Evolutionary conservation across 495 filamentous ascomycete species (phyloP).

Genomic region (Trichoderma orchidacearum): DNA sequence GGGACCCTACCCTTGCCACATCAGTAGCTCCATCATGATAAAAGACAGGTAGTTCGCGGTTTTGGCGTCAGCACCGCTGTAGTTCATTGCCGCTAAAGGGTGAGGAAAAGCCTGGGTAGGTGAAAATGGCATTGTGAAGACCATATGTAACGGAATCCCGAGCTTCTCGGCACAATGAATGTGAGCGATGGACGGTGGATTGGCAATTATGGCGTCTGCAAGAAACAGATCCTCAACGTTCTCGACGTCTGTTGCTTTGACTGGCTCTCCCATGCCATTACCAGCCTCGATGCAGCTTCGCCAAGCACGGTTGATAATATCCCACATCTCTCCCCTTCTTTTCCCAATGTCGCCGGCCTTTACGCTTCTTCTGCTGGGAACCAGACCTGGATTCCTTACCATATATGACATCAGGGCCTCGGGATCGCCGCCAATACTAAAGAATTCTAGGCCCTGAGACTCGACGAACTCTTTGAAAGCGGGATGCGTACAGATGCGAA

Average conservation of each 20-base stretch:
- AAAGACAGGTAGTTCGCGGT: constrained; percentile 48
- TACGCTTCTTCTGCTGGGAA: constrained; percentile 48
- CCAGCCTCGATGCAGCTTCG: constrained; percentile 48
- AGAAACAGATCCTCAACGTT: constrained; percentile 38
- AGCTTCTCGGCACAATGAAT: constrained; percentile 49
- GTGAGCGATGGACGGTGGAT: constrained; percentile 54
- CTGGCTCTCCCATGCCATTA: constrained; percentile 7
- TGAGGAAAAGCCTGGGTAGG: constrained; percentile 43
- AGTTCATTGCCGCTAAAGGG: constrained; percentile 31
- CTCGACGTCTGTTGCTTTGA: constrained; percentile 7
- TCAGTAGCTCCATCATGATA: constrained; percentile 48
- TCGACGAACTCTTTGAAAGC: constrained; percentile 48
- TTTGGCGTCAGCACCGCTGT: constrained; percentile 29
- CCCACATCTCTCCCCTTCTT: constrained; percentile 43
- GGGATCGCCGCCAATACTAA: constrained; percentile 57
- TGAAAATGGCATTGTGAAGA: constrained; percentile 58
- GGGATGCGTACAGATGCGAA: constrained; percentile 55
- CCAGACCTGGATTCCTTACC: constrained; percentile 63
- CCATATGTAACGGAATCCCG: constrained; percentile 47
- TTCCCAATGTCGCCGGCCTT: constrained; percentile 46
- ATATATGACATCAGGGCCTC: constrained; percentile 61
- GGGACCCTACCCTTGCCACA: constrained; percentile 47
- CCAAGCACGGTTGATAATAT: constrained; percentile 57
- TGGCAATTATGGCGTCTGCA: constrained; percentile 55
- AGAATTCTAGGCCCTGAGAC: constrained; percentile 54